Percentiles rank a stretch among this genome's conserved stretches.
These are phyloP conservation scores for Metschnikowia peoriensis DNA, from an alignment of 805 yeast species.

Conservation along the genomic window DNA sequence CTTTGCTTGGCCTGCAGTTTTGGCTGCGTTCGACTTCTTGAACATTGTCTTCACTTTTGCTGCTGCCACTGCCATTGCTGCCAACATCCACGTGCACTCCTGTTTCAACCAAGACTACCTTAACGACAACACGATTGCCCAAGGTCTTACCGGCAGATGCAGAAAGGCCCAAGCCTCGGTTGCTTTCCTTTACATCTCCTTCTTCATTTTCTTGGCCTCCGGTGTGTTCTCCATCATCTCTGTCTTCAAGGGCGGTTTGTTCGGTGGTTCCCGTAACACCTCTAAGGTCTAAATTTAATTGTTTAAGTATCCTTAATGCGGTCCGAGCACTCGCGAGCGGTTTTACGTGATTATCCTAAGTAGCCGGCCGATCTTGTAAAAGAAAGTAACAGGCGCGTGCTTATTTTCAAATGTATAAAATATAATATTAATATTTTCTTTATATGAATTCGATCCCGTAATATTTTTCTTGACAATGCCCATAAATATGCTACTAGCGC, in stretches of 20 bases:
- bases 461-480: neutral
- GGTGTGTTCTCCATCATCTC: constrained; percentile 57
- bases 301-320: neutral
- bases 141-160: constrained; percentile 83
- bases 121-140: constrained; percentile 62
- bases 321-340: neutral
- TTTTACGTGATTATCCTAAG: neutral
- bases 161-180: constrained; percentile 87
- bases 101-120: constrained; percentile 74
- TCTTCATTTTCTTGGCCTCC: constrained; percentile 70
- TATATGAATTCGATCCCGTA: too few species aligned
- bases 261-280: constrained; percentile 23
- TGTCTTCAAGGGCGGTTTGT: constrained; percentile 52
- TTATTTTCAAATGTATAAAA: constrained; percentile 6
- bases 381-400: neutral
- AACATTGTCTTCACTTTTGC: constrained; percentile 91
- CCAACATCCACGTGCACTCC: constrained; percentile 81
- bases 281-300: constrained; percentile 8
- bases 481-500: constrained; percentile 7
- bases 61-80: constrained; percentile 93
- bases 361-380: neutral
- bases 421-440: neutral
- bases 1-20: constrained; percentile 83
- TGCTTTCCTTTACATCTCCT: constrained; percentile 83
- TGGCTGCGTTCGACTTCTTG: constrained; percentile 77